These are phyloP conservation scores for Tilletia setariae DNA, from an alignment of 1,284 basidiomycete species.

Conservation along the genomic window DNA sequence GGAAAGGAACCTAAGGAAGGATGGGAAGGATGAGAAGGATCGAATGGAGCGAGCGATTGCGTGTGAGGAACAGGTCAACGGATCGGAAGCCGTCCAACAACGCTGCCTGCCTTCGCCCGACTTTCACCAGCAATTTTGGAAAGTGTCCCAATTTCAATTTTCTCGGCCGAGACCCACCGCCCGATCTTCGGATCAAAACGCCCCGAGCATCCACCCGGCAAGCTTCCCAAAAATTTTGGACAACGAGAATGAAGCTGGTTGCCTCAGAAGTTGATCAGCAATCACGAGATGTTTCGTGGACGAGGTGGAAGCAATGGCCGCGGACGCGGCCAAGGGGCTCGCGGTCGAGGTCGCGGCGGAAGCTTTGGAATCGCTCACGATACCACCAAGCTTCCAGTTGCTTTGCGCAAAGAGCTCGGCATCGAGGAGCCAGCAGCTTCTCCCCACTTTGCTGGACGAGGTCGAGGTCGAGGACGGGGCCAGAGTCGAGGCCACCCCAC, in stretches of 20 bases:
- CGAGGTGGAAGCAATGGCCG: too few relatives aligned
- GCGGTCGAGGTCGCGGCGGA: too few relatives aligned
- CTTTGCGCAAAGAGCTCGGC: constrained; percentile 47
- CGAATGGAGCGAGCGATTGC: not conserved
- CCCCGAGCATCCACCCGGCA: not conserved
- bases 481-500: constrained; percentile 17
- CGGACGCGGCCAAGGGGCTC: too few relatives aligned
- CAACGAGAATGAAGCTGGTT: not conserved
- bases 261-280: not conserved
- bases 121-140: not conserved
- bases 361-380: not conserved
- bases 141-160: not conserved
- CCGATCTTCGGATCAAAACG: not conserved
- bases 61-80: too few relatives aligned
- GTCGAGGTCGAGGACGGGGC: constrained; percentile 29
- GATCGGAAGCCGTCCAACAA: too few relatives aligned
- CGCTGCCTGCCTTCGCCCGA: not conserved
- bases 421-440: constrained; percentile 14
- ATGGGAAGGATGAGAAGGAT: not conserved
- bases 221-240: not conserved
- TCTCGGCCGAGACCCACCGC: not conserved
- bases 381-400: constrained; percentile 44
- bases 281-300: not conserved
- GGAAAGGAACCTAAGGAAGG: not conserved
- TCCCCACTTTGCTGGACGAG: not conserved